Conservation (phyloP, 495 filamentous ascomycete species). For the Tetracladium marchalianum region DNA sequence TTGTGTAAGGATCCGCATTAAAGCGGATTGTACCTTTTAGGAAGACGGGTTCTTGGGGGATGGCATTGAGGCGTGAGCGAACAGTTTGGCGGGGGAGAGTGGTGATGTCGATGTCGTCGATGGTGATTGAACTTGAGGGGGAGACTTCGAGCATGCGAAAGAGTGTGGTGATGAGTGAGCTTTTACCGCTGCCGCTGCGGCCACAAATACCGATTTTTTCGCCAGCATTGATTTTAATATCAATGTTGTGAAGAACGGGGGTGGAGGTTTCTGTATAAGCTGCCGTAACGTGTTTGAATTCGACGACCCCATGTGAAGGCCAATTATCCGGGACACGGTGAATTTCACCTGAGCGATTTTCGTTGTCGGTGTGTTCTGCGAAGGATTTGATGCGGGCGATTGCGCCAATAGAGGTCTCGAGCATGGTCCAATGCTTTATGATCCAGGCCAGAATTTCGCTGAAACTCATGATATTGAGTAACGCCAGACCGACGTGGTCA, state of each 20-base stretch:
- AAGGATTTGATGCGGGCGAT: background rate
- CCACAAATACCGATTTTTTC: conserved; percentile 37
- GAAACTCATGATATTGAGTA: conserved; percentile 18
- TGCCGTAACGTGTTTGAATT: conserved; percentile 17
- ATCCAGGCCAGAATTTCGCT: conserved; percentile 14
- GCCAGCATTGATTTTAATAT: conserved; percentile 21
- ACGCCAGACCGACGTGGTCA: conserved; percentile 43
- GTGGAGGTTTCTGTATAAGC: conserved; percentile 15
- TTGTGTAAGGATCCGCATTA: conserved; percentile 36
- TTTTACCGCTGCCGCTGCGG: conserved; percentile 37
- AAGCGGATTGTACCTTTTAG: conserved; percentile 33
- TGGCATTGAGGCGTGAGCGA: conserved; percentile 26
- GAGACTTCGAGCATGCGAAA: conserved; percentile 29
- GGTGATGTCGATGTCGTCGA: conserved; percentile 37
- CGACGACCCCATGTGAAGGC: conserved; percentile 17
- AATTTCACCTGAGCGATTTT: conserved; percentile 14
- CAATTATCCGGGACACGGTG: conserved; percentile 14
- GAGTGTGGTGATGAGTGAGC: conserved; percentile 27
- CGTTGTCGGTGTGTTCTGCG: conserved; percentile 7
- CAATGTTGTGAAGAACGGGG: conserved; percentile 7
- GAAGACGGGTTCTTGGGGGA: conserved; percentile 41
- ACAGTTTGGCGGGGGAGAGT: conserved; percentile 18
- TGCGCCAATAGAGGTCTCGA: conserved; percentile 23
- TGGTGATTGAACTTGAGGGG: conserved; percentile 26
- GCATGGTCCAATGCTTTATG: conserved; percentile 29